These are phyloP conservation scores for Gnomoniopsis sp. DNA, from an alignment of 2,329 filamentous ascomycete genomes.

Conservation along the genomic window DNA sequence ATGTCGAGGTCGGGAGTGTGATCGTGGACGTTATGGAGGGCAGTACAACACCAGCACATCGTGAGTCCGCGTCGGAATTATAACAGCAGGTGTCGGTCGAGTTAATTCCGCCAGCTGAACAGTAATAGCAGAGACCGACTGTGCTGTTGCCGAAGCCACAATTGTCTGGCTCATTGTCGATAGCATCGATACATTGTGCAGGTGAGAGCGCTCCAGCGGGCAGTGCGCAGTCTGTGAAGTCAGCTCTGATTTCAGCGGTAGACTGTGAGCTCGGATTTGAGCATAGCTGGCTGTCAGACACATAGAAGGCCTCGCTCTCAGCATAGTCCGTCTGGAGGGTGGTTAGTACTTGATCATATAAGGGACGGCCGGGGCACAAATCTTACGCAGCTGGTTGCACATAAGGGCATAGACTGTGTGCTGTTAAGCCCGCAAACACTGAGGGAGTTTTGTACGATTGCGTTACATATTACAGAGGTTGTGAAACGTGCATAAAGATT, in stretches of 20 bases:
- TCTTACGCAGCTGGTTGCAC: constrained; percentile 82
- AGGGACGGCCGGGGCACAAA: constrained; percentile 20
- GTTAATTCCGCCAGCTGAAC: constrained; percentile 77
- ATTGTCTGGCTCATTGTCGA: constrained; percentile 76
- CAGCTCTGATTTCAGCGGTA: constrained; percentile 76
- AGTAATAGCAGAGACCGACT: constrained; percentile 82
- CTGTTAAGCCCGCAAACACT: constrained; percentile 62
- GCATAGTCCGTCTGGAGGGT: constrained; percentile 70
- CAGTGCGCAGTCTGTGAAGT: constrained; percentile 85
- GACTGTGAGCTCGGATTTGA: constrained; percentile 62
- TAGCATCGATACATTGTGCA: constrained; percentile 71
- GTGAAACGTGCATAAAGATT: constrained; percentile 91
- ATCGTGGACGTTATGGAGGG: constrained; percentile 72
- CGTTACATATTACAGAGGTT: constrained; percentile 87
- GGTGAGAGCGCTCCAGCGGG: constrained; percentile 74
- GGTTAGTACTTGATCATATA: constrained; percentile 18
- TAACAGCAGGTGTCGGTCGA: constrained; percentile 95
- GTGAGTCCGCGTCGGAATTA: constrained; percentile 68
- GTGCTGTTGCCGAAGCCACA: constrained; percentile 77
- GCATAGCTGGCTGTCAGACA: constrained; percentile 72
- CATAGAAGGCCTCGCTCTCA: constrained; percentile 82
- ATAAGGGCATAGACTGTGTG: constrained; percentile 70
- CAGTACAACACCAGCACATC: constrained; percentile 73
- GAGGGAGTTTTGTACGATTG: constrained; percentile 87
- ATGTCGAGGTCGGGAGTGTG: constrained; percentile 48